These are phyloP conservation scores for Penicillium concentricum DNA, from an alignment of 2,329 filamentous ascomycete genomes.

Conservation along the genomic window DNA sequence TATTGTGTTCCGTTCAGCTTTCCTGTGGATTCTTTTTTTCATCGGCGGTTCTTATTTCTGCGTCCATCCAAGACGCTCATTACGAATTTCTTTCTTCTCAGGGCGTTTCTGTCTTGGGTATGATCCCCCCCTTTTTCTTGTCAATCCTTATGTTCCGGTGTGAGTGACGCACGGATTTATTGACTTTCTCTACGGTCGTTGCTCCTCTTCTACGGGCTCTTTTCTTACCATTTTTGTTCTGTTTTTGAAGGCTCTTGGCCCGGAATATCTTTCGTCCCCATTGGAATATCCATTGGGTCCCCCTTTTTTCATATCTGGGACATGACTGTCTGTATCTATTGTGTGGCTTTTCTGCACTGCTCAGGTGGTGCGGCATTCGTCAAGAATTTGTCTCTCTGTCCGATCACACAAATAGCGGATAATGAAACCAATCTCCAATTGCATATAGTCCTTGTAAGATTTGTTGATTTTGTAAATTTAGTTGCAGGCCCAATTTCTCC, in stretches of 20 bases:
- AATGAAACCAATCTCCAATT: slow-evolving; percentile 1
- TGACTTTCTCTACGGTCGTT: slow-evolving; percentile 28
- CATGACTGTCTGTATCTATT: slow-evolving; percentile 5
- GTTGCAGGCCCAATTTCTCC: background rate
- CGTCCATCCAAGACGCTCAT: slow-evolving; percentile 23
- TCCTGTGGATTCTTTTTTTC: slow-evolving; percentile 22
- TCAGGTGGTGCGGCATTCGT: background rate
- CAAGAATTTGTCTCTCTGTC: slow-evolving; percentile 1
- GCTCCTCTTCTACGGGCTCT: slow-evolving; percentile 13
- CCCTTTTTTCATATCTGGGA: slow-evolving; percentile 3
- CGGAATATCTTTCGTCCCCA: slow-evolving; percentile 7
- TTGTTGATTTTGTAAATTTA: background rate
- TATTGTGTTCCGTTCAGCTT: slow-evolving; percentile 18
- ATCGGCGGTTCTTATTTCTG: slow-evolving; percentile 17
- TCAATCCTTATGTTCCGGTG: slow-evolving; percentile 35
- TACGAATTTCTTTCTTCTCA: slow-evolving; percentile 38
- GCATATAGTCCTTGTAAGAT: background rate
- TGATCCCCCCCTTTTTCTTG: slow-evolving; percentile 32
- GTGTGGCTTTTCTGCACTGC: slow-evolving; percentile 4
- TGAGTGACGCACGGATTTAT: slow-evolving; percentile 26
- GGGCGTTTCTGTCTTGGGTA: slow-evolving; percentile 32
- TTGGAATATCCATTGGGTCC: background rate
- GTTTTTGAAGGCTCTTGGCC: background rate
- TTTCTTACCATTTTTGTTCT: slow-evolving; percentile 14
- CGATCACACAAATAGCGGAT: slow-evolving; percentile 7